These are phyloP conservation scores for Scedosporium aurantiacum DNA, from an alignment of 2,329 filamentous ascomycete genomes.

Conservation along the genomic window DNA sequence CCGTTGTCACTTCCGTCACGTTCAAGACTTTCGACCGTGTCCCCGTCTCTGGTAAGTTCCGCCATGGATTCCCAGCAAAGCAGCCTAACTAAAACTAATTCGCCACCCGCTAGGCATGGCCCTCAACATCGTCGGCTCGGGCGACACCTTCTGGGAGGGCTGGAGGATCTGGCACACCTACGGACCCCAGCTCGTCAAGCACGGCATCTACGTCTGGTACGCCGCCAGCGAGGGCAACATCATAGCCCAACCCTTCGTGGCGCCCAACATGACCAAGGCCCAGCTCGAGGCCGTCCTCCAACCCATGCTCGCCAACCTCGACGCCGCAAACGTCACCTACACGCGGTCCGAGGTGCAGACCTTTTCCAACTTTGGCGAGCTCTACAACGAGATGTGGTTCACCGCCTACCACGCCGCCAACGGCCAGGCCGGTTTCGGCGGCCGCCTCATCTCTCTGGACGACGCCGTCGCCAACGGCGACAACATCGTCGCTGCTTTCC, in stretches of 20 bases:
- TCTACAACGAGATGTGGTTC: constrained; percentile 15
- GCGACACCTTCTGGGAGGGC: constrained; percentile 35
- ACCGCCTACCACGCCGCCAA: constrained; percentile 1
- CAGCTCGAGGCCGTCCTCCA: constrained; percentile 32
- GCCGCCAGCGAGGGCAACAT: constrained; percentile 36
- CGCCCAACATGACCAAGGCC: constrained; percentile 30
- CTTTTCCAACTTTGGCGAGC: constrained; percentile 36
- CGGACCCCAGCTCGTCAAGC: constrained; percentile 26
- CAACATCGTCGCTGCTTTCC: constrained; percentile 23
- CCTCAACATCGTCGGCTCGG: constrained; percentile 14
- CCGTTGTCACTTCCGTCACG: constrained; percentile 43
- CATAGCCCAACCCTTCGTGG: constrained; percentile 33
- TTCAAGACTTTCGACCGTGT: constrained; percentile 35
- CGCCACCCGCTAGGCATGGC: constrained; percentile 8
- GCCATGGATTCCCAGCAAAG: background rate
- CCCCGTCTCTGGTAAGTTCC: constrained; percentile 23
- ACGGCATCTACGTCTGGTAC: constrained; percentile 34
- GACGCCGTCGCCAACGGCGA: constrained; percentile 23
- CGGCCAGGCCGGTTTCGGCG: constrained; percentile 13
- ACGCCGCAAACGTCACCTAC: constrained; percentile 21
- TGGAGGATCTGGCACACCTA: constrained; percentile 35
- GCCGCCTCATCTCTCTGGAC: constrained; percentile 24
- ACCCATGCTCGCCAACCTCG: constrained; percentile 31
- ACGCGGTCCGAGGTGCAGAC: constrained; percentile 26
- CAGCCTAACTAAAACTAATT: background rate